Conservation (phyloP, 352 stramenopile species). For the Pythium rhizo-oryzae region DNA sequence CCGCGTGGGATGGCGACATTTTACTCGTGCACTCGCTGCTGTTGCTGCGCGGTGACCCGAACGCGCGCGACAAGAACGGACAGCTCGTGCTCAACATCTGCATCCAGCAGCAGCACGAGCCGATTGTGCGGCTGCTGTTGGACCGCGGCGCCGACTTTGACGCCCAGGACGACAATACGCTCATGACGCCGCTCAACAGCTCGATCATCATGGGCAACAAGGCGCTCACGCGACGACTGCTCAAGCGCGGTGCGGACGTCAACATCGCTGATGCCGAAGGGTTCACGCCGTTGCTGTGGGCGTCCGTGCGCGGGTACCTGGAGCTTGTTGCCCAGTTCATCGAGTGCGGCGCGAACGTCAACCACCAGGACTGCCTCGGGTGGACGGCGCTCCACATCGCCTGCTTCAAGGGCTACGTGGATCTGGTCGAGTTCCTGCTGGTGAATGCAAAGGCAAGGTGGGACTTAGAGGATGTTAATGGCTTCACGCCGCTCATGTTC, state of each 20-base stretch:
- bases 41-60: conserved; percentile 50
- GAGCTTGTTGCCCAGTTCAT: conserved; percentile 76
- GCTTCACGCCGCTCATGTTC: conserved; percentile 74
- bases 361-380: conserved; percentile 62
- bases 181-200: conserved; percentile 69
- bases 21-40: conserved; percentile 67
- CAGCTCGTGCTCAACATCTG: conserved; percentile 71
- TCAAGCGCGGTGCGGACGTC: conserved; percentile 59
- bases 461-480: conserved; percentile 62
- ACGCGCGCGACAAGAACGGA: conserved; percentile 53
- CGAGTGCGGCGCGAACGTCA: conserved; percentile 54
- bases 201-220: conserved; percentile 88
- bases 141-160: conserved; percentile 73
- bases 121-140: conserved; percentile 69
- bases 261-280: conserved; percentile 62
- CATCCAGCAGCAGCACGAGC: conserved; percentile 79
- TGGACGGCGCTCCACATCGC: conserved; percentile 75
- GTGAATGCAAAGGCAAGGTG: conserved; percentile 44
- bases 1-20: conserved; percentile 80
- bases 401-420: conserved; percentile 71
- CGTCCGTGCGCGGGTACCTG: conserved; percentile 66
- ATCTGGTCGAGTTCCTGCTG: conserved; percentile 74
- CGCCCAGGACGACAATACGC: conserved; percentile 55
- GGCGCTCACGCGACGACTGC: conserved; percentile 54
- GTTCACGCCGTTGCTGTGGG: conserved; percentile 68